Evolutionary conservation across 1,139 yeast genomes (phyloP).

Genomic region (Protomyces pachydermus): DNA sequence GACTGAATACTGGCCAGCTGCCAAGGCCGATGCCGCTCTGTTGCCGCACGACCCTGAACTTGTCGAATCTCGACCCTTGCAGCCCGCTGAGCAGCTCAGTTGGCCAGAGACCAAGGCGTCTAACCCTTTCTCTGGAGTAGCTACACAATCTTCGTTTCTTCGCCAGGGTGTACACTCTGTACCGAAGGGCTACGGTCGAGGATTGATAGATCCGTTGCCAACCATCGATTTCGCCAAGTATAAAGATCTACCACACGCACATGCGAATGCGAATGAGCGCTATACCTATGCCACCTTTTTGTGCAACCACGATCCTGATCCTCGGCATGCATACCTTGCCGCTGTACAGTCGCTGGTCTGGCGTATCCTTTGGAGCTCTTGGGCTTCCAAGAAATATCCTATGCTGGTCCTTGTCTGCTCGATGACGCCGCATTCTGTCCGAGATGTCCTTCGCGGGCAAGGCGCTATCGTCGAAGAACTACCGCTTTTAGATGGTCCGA

Average conservation of each 20-base stretch:
- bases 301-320: conserved; percentile 13
- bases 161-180: no score
- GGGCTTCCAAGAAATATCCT: conserved; percentile 8
- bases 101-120: no score
- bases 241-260: conserved; percentile 1
- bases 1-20: not conserved
- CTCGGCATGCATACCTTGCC: conserved; percentile 2
- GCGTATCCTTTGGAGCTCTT: conserved; percentile 13
- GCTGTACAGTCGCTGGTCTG: conserved; percentile 14
- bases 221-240: not conserved
- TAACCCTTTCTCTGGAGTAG: no score
- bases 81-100: no score
- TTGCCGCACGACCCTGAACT: no score
- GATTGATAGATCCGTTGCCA: conserved; percentile 1
- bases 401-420: conserved; percentile 18
- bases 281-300: conserved; percentile 5
- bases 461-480: conserved; percentile 9
- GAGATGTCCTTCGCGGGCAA: conserved; percentile 4
- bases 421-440: not conserved
- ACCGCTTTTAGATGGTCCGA: not conserved
- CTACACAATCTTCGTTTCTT: no score
- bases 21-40: no score
- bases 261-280: not conserved
- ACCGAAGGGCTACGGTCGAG: no score
- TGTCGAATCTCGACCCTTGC: no score